Evolutionary conservation across 768 basidiomycete genomes (phyloP), one percentile per base, ranked within the genome.

Genomic region (Gloeophyllum trabeum): DNA sequence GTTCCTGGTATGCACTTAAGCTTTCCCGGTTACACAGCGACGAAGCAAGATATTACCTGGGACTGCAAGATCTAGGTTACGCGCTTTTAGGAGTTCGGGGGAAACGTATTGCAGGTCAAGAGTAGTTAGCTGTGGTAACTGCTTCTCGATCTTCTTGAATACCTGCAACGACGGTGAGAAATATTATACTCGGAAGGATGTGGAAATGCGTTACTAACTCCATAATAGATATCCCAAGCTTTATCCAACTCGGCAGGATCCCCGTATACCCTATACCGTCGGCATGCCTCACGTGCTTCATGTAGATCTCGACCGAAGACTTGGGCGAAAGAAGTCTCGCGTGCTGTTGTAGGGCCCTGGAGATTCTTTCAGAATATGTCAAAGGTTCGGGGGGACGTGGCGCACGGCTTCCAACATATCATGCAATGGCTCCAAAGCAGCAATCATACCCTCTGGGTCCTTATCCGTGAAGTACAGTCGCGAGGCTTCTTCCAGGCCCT

Each of bases 191-290:
- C 26, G 24, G 23, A 25, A 6, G n/a, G 28, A 10, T 6, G 26
- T 3, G 18, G 6, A 6, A 19, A 6, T 4, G 14, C 13, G 12
- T 20, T n/a, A 59, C 80, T 48, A 55, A 90, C 91, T 38, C 78
- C 79, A 54, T 97, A 99, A 61, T 99, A 99, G 21, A 97, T 92
- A 54, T 98, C 96, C 96, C 96, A 99, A 24, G 96, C 96, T 55
- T 86, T 89, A 57, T 98, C 96, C 37, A 99, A 65, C 55, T 97
- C 91, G 39, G 76, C 79, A 43, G 78, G 73, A 56, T 99, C 93
- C 20, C 87, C 87, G 54, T 86, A 87, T 18, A 75, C 71, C 32
- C 83, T 81, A 66, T 84, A 99, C 39, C 88, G 75, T 39, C 81
- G 74, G 50, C 89, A 90, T 24, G 90, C 89, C 54, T 93, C 91